These are phyloP conservation scores for Citeromyces nyonsensis DNA, from an alignment of 805 yeast species.

Conservation along the genomic window DNA sequence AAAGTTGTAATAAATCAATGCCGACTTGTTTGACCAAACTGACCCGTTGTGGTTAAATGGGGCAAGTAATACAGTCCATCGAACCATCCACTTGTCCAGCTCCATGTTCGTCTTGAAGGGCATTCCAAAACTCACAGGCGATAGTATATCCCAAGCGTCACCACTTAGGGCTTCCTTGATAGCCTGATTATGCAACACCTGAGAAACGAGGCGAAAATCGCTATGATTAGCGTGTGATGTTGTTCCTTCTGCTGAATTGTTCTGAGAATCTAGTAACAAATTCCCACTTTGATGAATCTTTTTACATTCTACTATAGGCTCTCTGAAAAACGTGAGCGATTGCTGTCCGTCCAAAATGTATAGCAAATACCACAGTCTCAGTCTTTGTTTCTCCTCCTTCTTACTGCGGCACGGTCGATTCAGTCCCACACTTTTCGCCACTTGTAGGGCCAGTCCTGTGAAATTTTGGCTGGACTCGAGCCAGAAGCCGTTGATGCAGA, in stretches of 20 bases:
- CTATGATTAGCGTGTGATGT: conserved; percentile 10
- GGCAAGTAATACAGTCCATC: conserved; percentile 57
- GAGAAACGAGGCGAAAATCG: conserved; percentile 48
- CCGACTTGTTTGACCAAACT: conserved; percentile 55
- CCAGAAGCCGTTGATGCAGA: conserved; percentile 58
- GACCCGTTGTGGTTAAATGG: conserved; percentile 32
- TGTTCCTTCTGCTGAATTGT: not conserved
- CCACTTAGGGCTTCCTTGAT: conserved; percentile 39
- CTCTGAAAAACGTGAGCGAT: conserved; percentile 41
- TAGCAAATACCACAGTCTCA: conserved; percentile 52
- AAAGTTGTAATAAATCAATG: conserved; percentile 55
- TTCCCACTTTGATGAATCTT: not conserved
- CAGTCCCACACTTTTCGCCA: conserved; percentile 38
- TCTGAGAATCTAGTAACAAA: not conserved
- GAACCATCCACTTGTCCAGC: conserved; percentile 67
- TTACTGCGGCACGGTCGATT: conserved; percentile 10
- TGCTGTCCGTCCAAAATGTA: conserved; percentile 59
- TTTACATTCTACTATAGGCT: conserved; percentile 24
- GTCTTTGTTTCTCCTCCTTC: conserved; percentile 21
- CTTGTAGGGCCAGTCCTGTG: conserved; percentile 51
- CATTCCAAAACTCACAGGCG: conserved; percentile 48
- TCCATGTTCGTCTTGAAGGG: conserved; percentile 56
- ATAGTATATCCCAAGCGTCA: conserved; percentile 42
- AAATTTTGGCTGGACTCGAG: conserved; percentile 48
- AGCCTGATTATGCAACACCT: conserved; percentile 55